phyloP scores from a whole-genome alignment of 2,329 filamentous ascomycete genomes.

The Microascus cirrosus region DNA sequence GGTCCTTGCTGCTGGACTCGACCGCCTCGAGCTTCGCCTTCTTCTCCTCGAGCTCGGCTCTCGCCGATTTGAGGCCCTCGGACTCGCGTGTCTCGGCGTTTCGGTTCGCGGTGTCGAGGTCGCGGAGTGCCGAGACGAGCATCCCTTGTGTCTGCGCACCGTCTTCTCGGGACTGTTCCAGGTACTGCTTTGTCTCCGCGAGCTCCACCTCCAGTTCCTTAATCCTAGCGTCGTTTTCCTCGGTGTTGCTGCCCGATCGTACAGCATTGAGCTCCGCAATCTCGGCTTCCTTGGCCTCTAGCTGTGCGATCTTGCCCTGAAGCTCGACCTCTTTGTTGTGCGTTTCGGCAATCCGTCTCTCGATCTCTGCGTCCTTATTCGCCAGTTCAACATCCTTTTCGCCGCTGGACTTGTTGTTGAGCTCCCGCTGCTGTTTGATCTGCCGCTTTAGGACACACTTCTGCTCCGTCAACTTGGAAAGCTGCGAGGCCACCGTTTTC shows the following conservation, averaged over 20 bases:
- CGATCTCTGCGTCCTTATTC: slow-evolving; percentile 44
- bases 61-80: slow-evolving; percentile 16
- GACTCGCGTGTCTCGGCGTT: slow-evolving; percentile 9
- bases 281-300: slow-evolving; percentile 33
- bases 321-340: slow-evolving; percentile 34
- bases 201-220: slow-evolving; percentile 8
- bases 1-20: slow-evolving; percentile 17
- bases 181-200: slow-evolving; percentile 8
- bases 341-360: slow-evolving; percentile 23
- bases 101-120: slow-evolving; percentile 11
- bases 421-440: slow-evolving; percentile 87
- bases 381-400: slow-evolving; percentile 56
- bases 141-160: slow-evolving; percentile 13
- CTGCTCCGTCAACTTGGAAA: slow-evolving; percentile 73
- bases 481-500: slow-evolving; percentile 64
- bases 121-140: slow-evolving; percentile 13
- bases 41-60: slow-evolving; percentile 30
- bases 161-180: slow-evolving; percentile 8
- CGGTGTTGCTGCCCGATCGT: not conserved
- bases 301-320: slow-evolving; percentile 18
- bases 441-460: slow-evolving; percentile 82
- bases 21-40: slow-evolving; percentile 23
- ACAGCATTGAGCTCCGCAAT: slow-evolving; percentile 11
- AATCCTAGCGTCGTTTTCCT: slow-evolving; percentile 8
- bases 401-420: slow-evolving; percentile 77